Base-by-base conservation (phyloP, 179 eudicot genomes). In the Vitellaria paradoxa region DNA sequence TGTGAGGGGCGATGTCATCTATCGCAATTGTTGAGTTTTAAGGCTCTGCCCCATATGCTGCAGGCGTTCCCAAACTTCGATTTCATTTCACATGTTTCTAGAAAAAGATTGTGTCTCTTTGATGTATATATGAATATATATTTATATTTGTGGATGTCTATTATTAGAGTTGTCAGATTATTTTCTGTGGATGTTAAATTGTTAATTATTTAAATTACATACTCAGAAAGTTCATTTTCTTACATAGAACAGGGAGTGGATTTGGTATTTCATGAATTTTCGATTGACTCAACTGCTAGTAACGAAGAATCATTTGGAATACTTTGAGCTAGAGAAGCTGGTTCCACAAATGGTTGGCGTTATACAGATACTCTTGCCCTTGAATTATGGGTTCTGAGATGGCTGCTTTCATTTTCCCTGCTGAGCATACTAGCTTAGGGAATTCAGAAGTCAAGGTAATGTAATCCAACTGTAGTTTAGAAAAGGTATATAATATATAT, bases 341-440 rank as follows among this genome's bases (percentile, higher is more conserved):
- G 70, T 37, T 64, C 70, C 26, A 37, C 47, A 50, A 63, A 69
- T 76, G 70, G 53, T 64, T 66, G 52, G 63, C 63, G 70, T 70
- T 18, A 21, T 64, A 20, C 21, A 20, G 8, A 75, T 59, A 24
- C 52, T 72, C 50, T 69, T 68, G 75, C 63, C 68, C 55, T 62
- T 18, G 68, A 62, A n/a, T 68, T 72, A 79, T 81, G 24, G 65
- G 62, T 42, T 62, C 46, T 55, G 80, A 81, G 65, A 71, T 74
- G 84, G 72, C 70, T 73, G 49, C 64, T 82, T 72, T 76, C 40
- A 56, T 45, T 69, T 74, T 78, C 78, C 76, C 63, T 42, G 56
- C 73, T 45, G 81, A 74, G 68, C 78, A 73, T 68, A 46, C 78
- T 67, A 82, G 56, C 65, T 53, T 74, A 30, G 74, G 76, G 81